Base-by-base conservation (phyloP, 148 eudicot genomes). In the Chenopodium formosanum region DNA sequence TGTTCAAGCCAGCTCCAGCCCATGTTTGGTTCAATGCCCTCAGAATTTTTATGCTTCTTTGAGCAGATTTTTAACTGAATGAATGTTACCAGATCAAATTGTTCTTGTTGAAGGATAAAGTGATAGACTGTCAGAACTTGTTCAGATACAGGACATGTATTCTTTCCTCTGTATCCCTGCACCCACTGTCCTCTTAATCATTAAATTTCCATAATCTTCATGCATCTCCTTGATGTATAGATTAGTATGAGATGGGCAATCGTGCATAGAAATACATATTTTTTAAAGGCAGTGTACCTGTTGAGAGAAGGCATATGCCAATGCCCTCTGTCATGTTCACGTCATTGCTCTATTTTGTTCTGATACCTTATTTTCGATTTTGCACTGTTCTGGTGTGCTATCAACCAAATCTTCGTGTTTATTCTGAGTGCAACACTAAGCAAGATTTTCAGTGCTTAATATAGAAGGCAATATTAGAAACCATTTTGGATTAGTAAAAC, bases 1-100 rank as follows among this genome's bases (percentile, higher is more conserved):
- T 96, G 86, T 85, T 94, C 96, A 0, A 94, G 88, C 98, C 98
- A 94, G 87, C 85, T 91, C 95, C 91, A 91, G 27, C 95, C 89
- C 84, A 83, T 79, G 89, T 86, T 88, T 46, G 88, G 34, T 52
- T 94, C 95, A 0, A 80, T 74, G n/a, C 84, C 90, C n/a, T 86
- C 87, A 1, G 79, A 74, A 82, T 75, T 91, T 62, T 68, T 76
- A 53, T 88, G 91, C 64, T 87, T 94, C 92, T 91, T 94, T 8
- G 96, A 82, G 81, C 95, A 92, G 62, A 92, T 82, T 78, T 93
- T 85, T 82, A 92, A 83, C 98, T 94, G 47, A 52, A 83, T 44
- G 76, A 78, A 80, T 13, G 8, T 52, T 73, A 56, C 50, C 27
- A 46, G 50, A 71, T 56, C 56, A 32, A 37, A 16, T 53, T 34